These are phyloP conservation scores for Geotrichum ghanense DNA, from an alignment of 805 yeast species.

Conservation along the genomic window DNA sequence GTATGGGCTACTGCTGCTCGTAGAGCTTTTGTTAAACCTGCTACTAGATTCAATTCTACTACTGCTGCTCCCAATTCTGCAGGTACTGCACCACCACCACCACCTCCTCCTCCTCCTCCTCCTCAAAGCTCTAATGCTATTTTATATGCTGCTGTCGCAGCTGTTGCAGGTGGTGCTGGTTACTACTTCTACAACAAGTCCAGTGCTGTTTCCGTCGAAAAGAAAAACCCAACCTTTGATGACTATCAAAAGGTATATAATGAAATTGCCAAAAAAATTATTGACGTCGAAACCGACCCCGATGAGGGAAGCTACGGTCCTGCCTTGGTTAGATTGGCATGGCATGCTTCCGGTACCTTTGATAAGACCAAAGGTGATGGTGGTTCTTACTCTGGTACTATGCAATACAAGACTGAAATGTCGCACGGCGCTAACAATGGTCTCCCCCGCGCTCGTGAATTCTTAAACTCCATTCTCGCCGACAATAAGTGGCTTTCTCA, in stretches of 20 bases:
- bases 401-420: conserved; percentile 39
- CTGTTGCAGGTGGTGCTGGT: conserved; percentile 21
- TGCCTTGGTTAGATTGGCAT: conserved; percentile 57
- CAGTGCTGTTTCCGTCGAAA: conserved; percentile 22
- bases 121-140: not conserved
- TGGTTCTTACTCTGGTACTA: conserved; percentile 60
- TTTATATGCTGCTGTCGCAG: conserved; percentile 11
- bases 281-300: conserved; percentile 27
- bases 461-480: conserved; percentile 43
- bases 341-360: conserved; percentile 80
- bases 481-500: conserved; percentile 59
- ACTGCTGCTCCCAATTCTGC: not conserved
- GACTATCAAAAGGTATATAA: conserved; percentile 72
- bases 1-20: not conserved
- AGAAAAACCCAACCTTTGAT: conserved; percentile 23
- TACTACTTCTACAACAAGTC: conserved; percentile 21
- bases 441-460: conserved; percentile 43
- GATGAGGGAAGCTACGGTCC: conserved; percentile 70
- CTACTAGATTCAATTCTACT: conserved; percentile 6
- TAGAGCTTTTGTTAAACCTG: not conserved
- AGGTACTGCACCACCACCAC: not conserved
- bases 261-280: conserved; percentile 56
- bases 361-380: conserved; percentile 35
- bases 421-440: conserved; percentile 55
- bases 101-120: conserved; percentile 10